These are phyloP conservation scores for Colletotrichum sp. DNA, from an alignment of 2,329 filamentous ascomycete species.

Conservation along the genomic window DNA sequence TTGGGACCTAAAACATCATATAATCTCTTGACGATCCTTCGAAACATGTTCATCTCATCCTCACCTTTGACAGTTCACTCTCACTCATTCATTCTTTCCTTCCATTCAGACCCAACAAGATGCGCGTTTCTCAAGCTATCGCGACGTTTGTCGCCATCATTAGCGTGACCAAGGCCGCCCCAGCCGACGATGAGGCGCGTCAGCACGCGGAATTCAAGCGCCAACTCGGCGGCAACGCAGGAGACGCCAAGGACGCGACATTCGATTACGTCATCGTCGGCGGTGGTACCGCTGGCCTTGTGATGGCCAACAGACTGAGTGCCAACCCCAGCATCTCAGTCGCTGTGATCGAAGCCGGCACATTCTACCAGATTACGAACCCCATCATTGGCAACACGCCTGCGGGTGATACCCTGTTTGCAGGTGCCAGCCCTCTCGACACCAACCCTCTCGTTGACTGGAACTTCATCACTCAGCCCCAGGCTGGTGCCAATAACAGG, in stretches of 20 bases:
- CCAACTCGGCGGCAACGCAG: slow-evolving; percentile 5
- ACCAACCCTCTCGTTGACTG: slow-evolving; percentile 32
- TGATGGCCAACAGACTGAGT: slow-evolving; percentile 34
- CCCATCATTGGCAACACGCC: slow-evolving; percentile 27
- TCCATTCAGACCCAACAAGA: neutral
- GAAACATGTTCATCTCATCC: neutral
- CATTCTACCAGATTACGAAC: slow-evolving; percentile 35
- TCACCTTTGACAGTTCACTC: neutral
- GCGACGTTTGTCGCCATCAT: neutral
- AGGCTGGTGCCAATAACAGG: slow-evolving; percentile 26
- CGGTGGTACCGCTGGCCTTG: slow-evolving; percentile 42
- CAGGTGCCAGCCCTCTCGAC: slow-evolving; percentile 1
- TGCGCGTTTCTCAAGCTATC: neutral
- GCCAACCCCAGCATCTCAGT: slow-evolving; percentile 31
- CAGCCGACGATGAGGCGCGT: neutral
- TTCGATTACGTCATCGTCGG: slow-evolving; percentile 34
- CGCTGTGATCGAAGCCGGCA: slow-evolving; percentile 43
- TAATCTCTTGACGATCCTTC: neutral
- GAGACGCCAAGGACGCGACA: slow-evolving; percentile 10
- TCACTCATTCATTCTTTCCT: neutral
- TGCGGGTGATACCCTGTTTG: slow-evolving; percentile 2
- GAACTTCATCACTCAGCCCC: slow-evolving; percentile 30
- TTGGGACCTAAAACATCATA: neutral
- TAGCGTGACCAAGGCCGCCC: neutral
- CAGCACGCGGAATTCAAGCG: slow-evolving; percentile 8